Evolutionary conservation across 164 flowering plant genomes (phyloP), one percentile per base, ranked within the genome.

Genomic region (Vitis rupestris): DNA sequence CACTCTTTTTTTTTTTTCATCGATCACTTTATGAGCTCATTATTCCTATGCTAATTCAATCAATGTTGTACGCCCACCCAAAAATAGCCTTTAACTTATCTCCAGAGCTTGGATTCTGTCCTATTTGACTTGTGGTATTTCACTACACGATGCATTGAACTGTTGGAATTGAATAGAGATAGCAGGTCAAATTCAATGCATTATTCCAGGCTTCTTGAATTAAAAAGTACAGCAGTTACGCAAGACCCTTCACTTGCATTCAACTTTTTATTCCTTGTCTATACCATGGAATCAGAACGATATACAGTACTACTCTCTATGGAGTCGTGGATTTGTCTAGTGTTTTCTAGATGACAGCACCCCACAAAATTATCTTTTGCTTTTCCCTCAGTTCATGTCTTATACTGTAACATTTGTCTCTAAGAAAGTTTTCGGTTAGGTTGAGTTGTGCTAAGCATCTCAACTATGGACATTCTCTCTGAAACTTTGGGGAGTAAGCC

Each of bases 141-240:
- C 29, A n/a, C 27, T 37, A 52, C 56, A 23, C 49, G 56, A 63
- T 23, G 17, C 11, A 52, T 61, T 61, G 50, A 60, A 17, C 61
- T 13, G 19, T 15, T 66, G 29, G 9, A n/a, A 15, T 50, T 50
- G 52, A 49, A 60, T 23, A 60, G 50, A 8, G 48, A 50, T 59
- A 17, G 47, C 23, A 61, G 13, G 37, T 1, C 59, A 9, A 70
- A 59, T 30, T 63, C 49, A 19, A 27, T 65, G 59, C 23, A 65
- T 48, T 61, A 68, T 73, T 68, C 76, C 72, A 73, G 67, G 76
- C 72, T 68, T 73, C 72, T 73, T 59, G 17, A 4, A n/a, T 67
- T 54, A 54, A 55, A 73, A 73, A 67, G 70, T 9, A 3, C n/a
- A 27, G 52, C 44, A 55, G 50, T n/a, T 53, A 29, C 3, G 37